Conservation (phyloP, 306 rosid genomes). For the Quercus wislizeni region DNA sequence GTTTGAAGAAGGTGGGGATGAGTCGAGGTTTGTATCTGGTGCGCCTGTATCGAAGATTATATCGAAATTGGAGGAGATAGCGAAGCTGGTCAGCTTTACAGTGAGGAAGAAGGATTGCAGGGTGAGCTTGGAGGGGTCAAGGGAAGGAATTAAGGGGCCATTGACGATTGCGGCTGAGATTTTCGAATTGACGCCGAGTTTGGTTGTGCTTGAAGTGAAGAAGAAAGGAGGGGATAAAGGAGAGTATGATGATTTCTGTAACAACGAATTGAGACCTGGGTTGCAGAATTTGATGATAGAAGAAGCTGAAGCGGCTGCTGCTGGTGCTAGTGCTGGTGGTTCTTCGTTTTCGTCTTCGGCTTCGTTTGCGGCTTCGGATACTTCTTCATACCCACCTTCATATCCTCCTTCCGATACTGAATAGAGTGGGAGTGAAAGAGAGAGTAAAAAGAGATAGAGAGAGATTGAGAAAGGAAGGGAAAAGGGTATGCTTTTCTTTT, state of each 20-base stretch:
- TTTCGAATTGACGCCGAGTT: constrained; percentile 48
- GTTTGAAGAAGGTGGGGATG: constrained; percentile 61
- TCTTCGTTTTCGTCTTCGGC: constrained; percentile 26
- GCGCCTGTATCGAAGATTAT: constrained; percentile 47
- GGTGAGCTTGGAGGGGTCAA: constrained; percentile 58
- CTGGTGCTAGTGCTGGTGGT: background rate
- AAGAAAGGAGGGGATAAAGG: constrained; percentile 52
- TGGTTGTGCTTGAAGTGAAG: constrained; percentile 69
- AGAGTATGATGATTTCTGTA: constrained; percentile 49
- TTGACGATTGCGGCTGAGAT: constrained; percentile 51
- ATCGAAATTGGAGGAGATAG: constrained; percentile 57
- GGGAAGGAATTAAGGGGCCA: constrained; percentile 57
- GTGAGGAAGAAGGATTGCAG: constrained; percentile 62
- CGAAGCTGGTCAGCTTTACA: constrained; percentile 44
- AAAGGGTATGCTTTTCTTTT: background rate
- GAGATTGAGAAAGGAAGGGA: background rate
- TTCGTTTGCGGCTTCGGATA: constrained; percentile 27
- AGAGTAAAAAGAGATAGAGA: constrained; percentile 6
- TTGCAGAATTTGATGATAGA: constrained; percentile 39
- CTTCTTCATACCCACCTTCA: background rate
- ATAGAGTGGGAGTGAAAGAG: too few relatives aligned
- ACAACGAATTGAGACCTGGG: constrained; percentile 46
- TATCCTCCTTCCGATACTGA: too few relatives aligned
- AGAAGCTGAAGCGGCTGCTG: constrained; percentile 34
- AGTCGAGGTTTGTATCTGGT: constrained; percentile 46